These are phyloP conservation scores for Neobulgaria alba DNA, from an alignment of 2,329 filamentous ascomycete genomes.

Conservation along the genomic window DNA sequence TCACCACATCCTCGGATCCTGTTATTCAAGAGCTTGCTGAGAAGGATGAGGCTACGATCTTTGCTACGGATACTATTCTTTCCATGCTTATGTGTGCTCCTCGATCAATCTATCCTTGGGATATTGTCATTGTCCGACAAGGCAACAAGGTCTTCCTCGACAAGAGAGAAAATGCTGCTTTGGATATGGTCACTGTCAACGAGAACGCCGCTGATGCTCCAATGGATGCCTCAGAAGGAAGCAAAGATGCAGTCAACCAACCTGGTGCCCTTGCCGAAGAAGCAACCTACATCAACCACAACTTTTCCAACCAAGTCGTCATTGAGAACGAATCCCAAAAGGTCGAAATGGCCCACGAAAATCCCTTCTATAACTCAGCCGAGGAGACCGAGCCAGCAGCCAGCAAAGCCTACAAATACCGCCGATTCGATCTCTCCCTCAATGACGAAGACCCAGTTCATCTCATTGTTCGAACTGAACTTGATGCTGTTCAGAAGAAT, in stretches of 20 bases:
- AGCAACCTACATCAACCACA: conserved; percentile 99
- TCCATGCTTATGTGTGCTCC: conserved; percentile 99
- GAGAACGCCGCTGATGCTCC: conserved; percentile 96
- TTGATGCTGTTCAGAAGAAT: conserved; percentile 95
- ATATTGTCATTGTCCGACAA: conserved; percentile 87
- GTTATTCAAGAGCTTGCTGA: conserved; percentile 95
- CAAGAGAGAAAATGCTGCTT: conserved; percentile 89
- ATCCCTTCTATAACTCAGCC: conserved; percentile 93
- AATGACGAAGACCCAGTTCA: conserved; percentile 87
- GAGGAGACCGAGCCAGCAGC: conserved; percentile 92
- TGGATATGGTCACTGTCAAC: conserved; percentile 98
- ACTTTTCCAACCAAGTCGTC: conserved; percentile 95
- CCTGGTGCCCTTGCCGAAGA: conserved; percentile 89
- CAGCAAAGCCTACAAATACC: conserved; percentile 97
- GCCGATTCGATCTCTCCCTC: conserved; percentile 88
- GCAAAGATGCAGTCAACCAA: conserved; percentile 92
- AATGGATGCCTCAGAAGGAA: conserved; percentile 81
- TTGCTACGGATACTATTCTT: conserved; percentile 92
- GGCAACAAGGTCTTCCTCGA: conserved; percentile 97
- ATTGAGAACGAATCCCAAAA: conserved; percentile 70
- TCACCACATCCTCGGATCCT: conserved; percentile 91
- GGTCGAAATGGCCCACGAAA: conserved; percentile 76
- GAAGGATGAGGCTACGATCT: conserved; percentile 92
- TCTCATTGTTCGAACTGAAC: conserved; percentile 86
- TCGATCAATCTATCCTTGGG: conserved; percentile 96